These are phyloP conservation scores for Cylindrodendrum hubeiense DNA, from an alignment of 2,329 filamentous ascomycete species.

Conservation along the genomic window DNA sequence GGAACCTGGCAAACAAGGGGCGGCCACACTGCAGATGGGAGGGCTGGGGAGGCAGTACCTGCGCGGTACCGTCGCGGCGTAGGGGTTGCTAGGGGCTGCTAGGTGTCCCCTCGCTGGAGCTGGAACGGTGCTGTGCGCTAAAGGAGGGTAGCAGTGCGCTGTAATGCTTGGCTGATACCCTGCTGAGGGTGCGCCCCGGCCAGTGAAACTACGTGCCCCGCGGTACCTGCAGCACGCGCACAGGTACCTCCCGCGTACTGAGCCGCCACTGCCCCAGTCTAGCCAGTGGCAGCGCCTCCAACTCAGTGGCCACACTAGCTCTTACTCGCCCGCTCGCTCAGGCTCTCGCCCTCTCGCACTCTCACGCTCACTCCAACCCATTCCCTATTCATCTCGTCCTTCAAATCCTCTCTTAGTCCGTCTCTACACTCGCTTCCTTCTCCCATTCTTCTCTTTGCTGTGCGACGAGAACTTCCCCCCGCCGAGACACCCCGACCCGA, in stretches of 20 bases:
- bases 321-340: conserved; percentile 33
- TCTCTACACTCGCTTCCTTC: conserved; percentile 23
- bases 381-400: conserved; percentile 23
- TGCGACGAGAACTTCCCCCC: conserved; percentile 40
- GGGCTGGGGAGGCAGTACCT: not conserved
- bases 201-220: not conserved
- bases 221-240: conserved; percentile 6
- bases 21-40: not conserved
- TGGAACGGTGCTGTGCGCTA: not conserved
- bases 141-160: not conserved
- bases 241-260: conserved; percentile 23
- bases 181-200: not conserved
- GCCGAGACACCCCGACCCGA: conserved; percentile 24
- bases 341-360: conserved; percentile 23
- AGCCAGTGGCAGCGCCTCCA: conserved; percentile 32
- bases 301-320: conserved; percentile 35
- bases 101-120: too few species aligned
- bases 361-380: conserved; percentile 17
- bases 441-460: conserved; percentile 41
- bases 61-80: not conserved
- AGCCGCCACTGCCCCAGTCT: conserved; percentile 30
- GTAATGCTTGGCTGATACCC: not conserved
- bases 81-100: not conserved
- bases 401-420: conserved; percentile 18
- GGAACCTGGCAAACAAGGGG: not conserved